These are phyloP conservation scores for Psidium guajava DNA, from an alignment of 345 rosid genomes.

Conservation along the genomic window DNA sequence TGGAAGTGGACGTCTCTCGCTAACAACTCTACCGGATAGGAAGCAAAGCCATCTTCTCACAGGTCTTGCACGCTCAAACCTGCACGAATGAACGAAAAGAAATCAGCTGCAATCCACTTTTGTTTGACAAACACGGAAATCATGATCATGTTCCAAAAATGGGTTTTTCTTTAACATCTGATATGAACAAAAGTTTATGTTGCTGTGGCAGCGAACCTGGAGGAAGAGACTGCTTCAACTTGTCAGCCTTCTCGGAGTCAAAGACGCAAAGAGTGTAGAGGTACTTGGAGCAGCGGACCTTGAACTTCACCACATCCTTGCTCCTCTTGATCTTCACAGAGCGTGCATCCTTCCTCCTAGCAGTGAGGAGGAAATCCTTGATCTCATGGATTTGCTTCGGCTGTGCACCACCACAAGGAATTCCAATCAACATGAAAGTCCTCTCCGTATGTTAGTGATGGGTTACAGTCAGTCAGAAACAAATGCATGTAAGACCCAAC, in stretches of 20 bases:
- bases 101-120: background rate
- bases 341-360: constrained; percentile 88
- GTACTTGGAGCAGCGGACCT: constrained; percentile 88
- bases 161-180: background rate
- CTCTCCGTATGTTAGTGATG: background rate
- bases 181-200: background rate
- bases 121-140: background rate
- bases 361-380: constrained; percentile 93
- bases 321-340: constrained; percentile 88
- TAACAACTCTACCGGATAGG: background rate
- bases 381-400: constrained; percentile 96
- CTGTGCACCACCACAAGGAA: constrained; percentile 15
- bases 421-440: background rate
- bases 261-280: constrained; percentile 84
- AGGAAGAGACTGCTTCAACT: constrained; percentile 94
- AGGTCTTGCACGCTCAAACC: constrained; percentile 82
- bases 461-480: background rate
- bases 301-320: constrained; percentile 77
- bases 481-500: background rate
- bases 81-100: constrained; percentile 9
- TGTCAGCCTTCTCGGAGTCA: constrained; percentile 84
- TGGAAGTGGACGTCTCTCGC: background rate
- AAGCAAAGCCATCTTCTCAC: constrained; percentile 13
- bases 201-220: constrained; percentile 38
- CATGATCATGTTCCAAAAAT: background rate